These are phyloP conservation scores for Yamadazyma sp. DNA, from an alignment of 805 yeast genomes.

Conservation along the genomic window DNA sequence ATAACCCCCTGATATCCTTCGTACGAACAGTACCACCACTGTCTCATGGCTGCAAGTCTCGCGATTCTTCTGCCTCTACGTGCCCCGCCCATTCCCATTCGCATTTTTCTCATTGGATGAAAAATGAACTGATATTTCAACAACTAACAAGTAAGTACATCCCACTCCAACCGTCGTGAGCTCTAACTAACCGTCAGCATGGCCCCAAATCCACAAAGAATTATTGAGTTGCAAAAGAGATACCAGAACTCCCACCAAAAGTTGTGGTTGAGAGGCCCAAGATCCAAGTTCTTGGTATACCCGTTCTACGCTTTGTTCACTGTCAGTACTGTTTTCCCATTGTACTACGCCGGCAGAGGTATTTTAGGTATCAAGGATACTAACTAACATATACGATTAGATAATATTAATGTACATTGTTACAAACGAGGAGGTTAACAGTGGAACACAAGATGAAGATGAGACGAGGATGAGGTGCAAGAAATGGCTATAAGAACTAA, in stretches of 20 bases:
- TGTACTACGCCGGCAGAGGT: conserved; percentile 73
- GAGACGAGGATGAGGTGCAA: no score
- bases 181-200: conserved; percentile 18
- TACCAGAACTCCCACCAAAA: conserved; percentile 43
- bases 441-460: no score
- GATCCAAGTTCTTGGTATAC: conserved; percentile 66
- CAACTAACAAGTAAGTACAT: conserved; percentile 9
- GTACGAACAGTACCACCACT: no score
- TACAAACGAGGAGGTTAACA: neutral
- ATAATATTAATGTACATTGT: conserved; percentile 1
- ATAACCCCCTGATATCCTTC: no score
- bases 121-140: conserved; percentile 20
- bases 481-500: no score
- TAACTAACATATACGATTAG: neutral
- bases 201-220: conserved; percentile 46
- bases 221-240: conserved; percentile 44
- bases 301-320: conserved; percentile 79
- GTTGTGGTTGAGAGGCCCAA: conserved; percentile 46
- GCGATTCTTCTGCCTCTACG: no score
- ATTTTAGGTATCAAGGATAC: conserved; percentile 59
- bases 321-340: conserved; percentile 62
- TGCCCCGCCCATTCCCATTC: conserved; percentile 5
- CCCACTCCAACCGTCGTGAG: neutral
- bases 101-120: conserved; percentile 14
- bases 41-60: no score